A percentile compares a stretch with the other conserved stretches of the same genome.
Conservation (phyloP, 2,329 filamentous ascomycete species). For the Scedosporium minutisporum region DNA sequence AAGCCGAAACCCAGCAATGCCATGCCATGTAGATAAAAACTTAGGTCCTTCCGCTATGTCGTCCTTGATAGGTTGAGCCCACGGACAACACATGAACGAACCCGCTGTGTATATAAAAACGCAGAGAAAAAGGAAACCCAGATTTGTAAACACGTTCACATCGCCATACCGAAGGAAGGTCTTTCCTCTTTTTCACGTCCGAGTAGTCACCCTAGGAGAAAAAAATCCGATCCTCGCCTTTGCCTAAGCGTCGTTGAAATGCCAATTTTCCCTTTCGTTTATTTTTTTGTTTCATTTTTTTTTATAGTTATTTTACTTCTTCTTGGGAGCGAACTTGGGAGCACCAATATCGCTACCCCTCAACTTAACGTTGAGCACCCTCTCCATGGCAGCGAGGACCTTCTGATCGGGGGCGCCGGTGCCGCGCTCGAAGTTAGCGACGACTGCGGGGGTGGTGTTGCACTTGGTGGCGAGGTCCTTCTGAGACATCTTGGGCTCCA, state of each 20-base stretch:
- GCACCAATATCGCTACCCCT: constrained; percentile 76
- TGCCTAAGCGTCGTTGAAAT: neutral
- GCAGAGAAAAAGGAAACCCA: neutral
- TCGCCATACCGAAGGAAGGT: neutral
- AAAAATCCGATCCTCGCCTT: neutral
- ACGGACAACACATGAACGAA: neutral
- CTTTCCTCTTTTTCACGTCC: neutral
- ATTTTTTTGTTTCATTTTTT: neutral
- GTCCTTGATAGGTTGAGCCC: neutral
- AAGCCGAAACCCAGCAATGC: neutral
- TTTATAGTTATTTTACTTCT: constrained; percentile 13
- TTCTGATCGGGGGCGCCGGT: constrained; percentile 74
- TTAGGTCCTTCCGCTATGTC: neutral
- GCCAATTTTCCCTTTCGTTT: neutral
- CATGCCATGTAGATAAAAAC: neutral
- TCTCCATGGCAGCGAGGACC: constrained; percentile 68
- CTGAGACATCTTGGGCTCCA: constrained; percentile 93
- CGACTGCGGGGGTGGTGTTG: constrained; percentile 71
- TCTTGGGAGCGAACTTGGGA: constrained; percentile 73
- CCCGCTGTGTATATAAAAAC: neutral
- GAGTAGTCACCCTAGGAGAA: neutral
- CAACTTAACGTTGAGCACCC: constrained; percentile 78
- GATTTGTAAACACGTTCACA: neutral
- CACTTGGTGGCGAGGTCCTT: constrained; percentile 78
- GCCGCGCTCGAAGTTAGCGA: constrained; percentile 81